Evolutionary conservation across 2,329 filamentous ascomycete species (phyloP).

Genomic region (Apiospora rasikravindrae): DNA sequence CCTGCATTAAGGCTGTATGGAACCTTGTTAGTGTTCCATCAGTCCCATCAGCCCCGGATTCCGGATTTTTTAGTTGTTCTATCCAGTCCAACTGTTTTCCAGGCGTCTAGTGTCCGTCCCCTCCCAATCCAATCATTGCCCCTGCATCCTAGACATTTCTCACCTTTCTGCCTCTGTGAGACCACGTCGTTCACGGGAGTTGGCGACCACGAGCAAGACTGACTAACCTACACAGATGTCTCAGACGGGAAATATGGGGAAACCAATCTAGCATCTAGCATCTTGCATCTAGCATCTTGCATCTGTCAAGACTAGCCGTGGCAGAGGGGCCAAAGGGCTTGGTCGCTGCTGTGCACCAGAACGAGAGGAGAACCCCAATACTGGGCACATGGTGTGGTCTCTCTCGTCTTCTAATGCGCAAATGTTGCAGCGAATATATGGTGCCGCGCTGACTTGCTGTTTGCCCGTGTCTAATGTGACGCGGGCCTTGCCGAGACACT

Average conservation of each 20-base stretch:
- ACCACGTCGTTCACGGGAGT: background rate
- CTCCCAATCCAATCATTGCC: constrained; percentile 3
- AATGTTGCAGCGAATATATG: background rate
- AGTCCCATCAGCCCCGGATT: constrained; percentile 9
- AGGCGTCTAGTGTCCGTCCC: background rate
- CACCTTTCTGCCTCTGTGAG: background rate
- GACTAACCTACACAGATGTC: background rate
- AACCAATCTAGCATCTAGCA: background rate
- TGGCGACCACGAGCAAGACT: background rate
- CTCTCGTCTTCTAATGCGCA: background rate
- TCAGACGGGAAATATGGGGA: background rate
- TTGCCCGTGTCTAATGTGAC: background rate
- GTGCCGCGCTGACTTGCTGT: background rate
- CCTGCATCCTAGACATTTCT: constrained; percentile 5
- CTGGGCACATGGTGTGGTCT: background rate
- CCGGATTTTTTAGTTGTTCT: too few relatives aligned
- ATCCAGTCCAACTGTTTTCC: background rate
- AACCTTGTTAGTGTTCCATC: constrained; percentile 17
- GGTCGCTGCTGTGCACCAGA: background rate
- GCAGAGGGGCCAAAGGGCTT: background rate
- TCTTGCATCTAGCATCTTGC: background rate
- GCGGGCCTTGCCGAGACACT: background rate
- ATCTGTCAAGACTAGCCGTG: background rate
- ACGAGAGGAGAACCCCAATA: background rate
- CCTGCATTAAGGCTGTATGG: constrained; percentile 10